phyloP scores from a whole-genome alignment of 441 rosid genomes.

The Erysimum cheiri region DNA sequence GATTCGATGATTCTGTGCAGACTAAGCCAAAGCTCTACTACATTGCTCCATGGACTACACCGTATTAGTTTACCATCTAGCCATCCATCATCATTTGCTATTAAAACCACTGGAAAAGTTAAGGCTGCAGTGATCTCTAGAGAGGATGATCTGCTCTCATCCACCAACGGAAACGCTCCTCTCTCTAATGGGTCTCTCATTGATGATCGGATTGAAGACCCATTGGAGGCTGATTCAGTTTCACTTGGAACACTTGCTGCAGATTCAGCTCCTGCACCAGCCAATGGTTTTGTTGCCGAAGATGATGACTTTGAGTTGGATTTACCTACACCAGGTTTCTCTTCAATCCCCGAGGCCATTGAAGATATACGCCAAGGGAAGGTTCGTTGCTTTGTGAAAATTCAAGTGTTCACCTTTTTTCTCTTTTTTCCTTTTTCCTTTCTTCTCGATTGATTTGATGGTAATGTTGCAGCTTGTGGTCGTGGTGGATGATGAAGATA shows the following conservation, averaged over 20 bases:
- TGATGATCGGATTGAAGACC: conserved; percentile 40
- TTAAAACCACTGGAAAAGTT: conserved; percentile 51
- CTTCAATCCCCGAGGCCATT: conserved; percentile 84
- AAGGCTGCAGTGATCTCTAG: conserved; percentile 65
- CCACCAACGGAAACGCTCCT: conserved; percentile 47
- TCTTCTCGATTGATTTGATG: conserved; percentile 18
- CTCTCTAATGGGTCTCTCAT: conserved; percentile 41
- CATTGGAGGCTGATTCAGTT: conserved; percentile 50
- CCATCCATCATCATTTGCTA: conserved; percentile 42
- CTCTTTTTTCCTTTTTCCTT: background rate
- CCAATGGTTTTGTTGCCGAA: conserved; percentile 53
- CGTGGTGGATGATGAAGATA: conserved; percentile 93
- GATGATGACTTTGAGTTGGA: conserved; percentile 77
- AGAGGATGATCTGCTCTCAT: conserved; percentile 62
- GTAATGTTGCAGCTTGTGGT: conserved; percentile 69
- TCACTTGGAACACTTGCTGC: conserved; percentile 58
- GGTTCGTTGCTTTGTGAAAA: conserved; percentile 48
- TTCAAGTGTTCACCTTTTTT: background rate
- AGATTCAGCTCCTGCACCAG: conserved; percentile 49
- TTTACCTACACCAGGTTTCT: conserved; percentile 73
- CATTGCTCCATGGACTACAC: conserved; percentile 49
- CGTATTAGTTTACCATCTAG: conserved; percentile 45
- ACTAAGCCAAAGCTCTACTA: conserved; percentile 50
- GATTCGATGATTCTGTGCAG: conserved; percentile 43
- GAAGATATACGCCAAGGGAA: conserved; percentile 93